Percentiles rank a stretch among this genome's conserved stretches.
Evolutionary conservation across 805 yeast genomes (phyloP).

Genomic region (Saccharomyces kudriavzevii): DNA sequence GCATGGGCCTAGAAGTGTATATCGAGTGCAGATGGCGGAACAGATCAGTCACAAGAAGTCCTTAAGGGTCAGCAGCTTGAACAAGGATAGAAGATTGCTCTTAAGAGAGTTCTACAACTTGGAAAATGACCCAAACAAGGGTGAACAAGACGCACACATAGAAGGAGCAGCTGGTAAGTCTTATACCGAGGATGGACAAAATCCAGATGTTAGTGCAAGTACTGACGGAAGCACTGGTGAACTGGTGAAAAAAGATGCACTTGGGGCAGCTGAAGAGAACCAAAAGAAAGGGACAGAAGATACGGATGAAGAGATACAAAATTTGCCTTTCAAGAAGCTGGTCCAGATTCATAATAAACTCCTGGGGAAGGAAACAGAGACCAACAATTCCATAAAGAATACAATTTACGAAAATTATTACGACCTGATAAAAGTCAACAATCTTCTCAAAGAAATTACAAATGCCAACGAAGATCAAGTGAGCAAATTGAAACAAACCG

Average conservation of each 20-base stretch:
- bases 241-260: neutral
- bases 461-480: conserved; percentile 8
- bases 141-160: neutral
- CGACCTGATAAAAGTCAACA: conserved; percentile 60
- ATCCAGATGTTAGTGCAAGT: neutral
- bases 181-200: neutral
- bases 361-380: conserved; percentile 24
- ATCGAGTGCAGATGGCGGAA: conserved; percentile 19
- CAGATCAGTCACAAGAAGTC: conserved; percentile 28
- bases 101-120: conserved; percentile 23
- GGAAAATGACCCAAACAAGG: conserved; percentile 4
- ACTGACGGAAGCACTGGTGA: neutral
- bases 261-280: conserved; percentile 1
- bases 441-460: conserved; percentile 36
- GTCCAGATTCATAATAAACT: conserved; percentile 23
- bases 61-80: conserved; percentile 13
- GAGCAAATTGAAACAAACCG: conserved; percentile 10
- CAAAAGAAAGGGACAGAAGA: neutral
- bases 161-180: neutral
- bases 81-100: conserved; percentile 18
- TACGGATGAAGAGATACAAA: conserved; percentile 7
- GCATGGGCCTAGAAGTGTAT: neutral
- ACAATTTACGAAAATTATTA: conserved; percentile 70
- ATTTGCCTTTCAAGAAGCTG: conserved; percentile 17
- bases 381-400: conserved; percentile 46